A percentile compares a stretch with the other conserved stretches of the same genome.
phyloP scores from a whole-genome alignment of 768 basidiomycete genomes.

The Lentinula edodes region DNA sequence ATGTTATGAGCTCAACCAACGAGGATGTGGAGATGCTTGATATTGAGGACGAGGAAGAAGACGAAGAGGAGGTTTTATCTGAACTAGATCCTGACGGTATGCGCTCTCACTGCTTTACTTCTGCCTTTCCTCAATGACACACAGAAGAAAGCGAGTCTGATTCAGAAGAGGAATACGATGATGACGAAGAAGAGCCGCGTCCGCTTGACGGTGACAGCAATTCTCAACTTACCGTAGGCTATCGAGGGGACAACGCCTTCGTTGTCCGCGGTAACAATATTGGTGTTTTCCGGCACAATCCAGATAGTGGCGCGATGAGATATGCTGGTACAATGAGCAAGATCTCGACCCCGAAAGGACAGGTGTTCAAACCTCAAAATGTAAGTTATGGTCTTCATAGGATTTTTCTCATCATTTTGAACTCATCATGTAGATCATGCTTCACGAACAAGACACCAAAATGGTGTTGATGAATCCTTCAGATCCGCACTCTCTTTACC shows the following conservation, averaged over 20 bases:
- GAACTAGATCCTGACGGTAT: conserved; percentile 64
- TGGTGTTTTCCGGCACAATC: conserved; percentile 75
- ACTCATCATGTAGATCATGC: conserved; percentile 65
- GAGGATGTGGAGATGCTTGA: conserved; percentile 91
- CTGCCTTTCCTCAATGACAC: not conserved
- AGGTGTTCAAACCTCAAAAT: conserved; percentile 80
- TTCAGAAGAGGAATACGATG: conserved; percentile 24
- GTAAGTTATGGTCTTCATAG: conserved; percentile 33
- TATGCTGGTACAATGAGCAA: conserved; percentile 87
- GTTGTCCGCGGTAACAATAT: conserved; percentile 91
- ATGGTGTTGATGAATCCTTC: conserved; percentile 88
- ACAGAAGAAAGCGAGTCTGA: conserved; percentile 33
- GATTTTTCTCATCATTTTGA: conserved; percentile 6
- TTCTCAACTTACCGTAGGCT: conserved; percentile 87
- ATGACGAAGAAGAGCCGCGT: conserved; percentile 34
- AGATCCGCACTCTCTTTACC: conserved; percentile 78
- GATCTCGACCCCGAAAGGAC: conserved; percentile 73
- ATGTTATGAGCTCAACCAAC: conserved; percentile 66
- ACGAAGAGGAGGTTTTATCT: conserved; percentile 70
- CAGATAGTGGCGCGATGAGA: conserved; percentile 64
- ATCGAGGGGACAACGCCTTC: conserved; percentile 92
- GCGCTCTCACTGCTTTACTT: not conserved
- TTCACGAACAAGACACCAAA: conserved; percentile 93
- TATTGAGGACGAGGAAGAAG: conserved; percentile 66
- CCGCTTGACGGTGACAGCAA: conserved; percentile 62